Evolutionary conservation across 2,329 filamentous ascomycete genomes (phyloP).

Genomic region (Albophoma yamanashiensis): DNA sequence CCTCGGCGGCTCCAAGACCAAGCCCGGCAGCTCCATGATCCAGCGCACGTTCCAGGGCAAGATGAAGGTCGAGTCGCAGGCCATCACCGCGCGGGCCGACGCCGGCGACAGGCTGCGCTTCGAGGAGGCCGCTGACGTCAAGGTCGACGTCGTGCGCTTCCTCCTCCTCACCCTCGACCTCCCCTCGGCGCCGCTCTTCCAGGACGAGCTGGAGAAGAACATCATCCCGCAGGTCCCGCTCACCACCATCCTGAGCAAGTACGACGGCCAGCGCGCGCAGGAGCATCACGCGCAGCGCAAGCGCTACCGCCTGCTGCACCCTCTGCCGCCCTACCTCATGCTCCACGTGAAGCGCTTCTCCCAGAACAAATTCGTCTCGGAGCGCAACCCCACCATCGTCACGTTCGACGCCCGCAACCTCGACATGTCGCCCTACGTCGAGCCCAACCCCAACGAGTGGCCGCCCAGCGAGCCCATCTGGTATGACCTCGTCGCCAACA

Average conservation of each 20-base stretch:
- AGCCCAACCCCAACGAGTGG: slow-evolving; percentile 66
- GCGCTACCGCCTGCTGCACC: slow-evolving; percentile 81
- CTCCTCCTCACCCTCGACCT: slow-evolving; percentile 89
- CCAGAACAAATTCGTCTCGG: slow-evolving; percentile 90
- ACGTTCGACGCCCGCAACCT: slow-evolving; percentile 80
- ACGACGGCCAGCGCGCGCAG: slow-evolving; percentile 79
- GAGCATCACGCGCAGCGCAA: slow-evolving; percentile 83
- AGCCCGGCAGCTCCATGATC: slow-evolving; percentile 73
- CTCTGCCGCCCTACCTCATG: slow-evolving; percentile 79
- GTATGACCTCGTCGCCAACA: slow-evolving; percentile 94
- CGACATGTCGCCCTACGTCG: slow-evolving; percentile 83
- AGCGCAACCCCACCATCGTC: slow-evolving; percentile 96
- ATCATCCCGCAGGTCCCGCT: slow-evolving; percentile 92
- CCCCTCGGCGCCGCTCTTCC: slow-evolving; percentile 85
- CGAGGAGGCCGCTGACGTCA: slow-evolving; percentile 77
- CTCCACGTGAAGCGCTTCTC: slow-evolving; percentile 98
- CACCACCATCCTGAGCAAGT: slow-evolving; percentile 75
- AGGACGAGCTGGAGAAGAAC: slow-evolving; percentile 87
- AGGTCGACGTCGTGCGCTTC: slow-evolving; percentile 68
- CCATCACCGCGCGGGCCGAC: slow-evolving; percentile 84
- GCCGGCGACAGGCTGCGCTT: slow-evolving; percentile 81
- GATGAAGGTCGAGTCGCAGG: slow-evolving; percentile 85
- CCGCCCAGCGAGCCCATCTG: slow-evolving; percentile 72
- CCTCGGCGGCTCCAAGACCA: slow-evolving; percentile 80
- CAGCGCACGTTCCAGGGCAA: slow-evolving; percentile 91